phyloP scores from a whole-genome alignment of 2,329 filamentous ascomycete species.

The Ophiostoma angusticollis region DNA sequence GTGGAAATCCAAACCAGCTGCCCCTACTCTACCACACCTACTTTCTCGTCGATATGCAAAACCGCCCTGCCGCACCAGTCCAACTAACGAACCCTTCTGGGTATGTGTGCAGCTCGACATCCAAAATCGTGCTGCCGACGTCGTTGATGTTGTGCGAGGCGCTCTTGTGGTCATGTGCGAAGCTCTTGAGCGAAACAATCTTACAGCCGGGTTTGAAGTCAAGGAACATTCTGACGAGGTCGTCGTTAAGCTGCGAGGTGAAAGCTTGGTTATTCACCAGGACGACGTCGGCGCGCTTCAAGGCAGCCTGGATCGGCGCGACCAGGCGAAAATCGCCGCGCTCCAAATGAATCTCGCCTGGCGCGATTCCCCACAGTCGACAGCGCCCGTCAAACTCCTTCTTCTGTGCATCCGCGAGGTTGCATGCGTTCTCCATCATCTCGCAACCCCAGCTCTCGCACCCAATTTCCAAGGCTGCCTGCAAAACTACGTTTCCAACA shows the following conservation, averaged over 20 bases:
- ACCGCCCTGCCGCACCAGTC: conserved; percentile 72
- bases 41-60: conserved; percentile 79
- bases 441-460: conserved; percentile 96
- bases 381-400: conserved; percentile 76
- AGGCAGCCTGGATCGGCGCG: conserved; percentile 52
- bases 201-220: conserved; percentile 84
- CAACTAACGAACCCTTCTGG: conserved; percentile 75
- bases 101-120: conserved; percentile 52
- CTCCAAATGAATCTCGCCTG: conserved; percentile 68
- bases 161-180: conserved; percentile 69
- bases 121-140: conserved; percentile 68
- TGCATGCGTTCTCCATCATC: conserved; percentile 83
- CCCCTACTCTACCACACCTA: too few relatives aligned
- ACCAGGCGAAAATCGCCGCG: conserved; percentile 75
- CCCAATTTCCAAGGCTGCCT: conserved; percentile 84
- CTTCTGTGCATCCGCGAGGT: conserved; percentile 66
- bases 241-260: conserved; percentile 72
- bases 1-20: too few relatives aligned
- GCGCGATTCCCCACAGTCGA: conserved; percentile 73
- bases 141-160: conserved; percentile 66
- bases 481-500: conserved; percentile 88
- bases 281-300: conserved; percentile 84
- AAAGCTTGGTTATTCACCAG: conserved; percentile 98
- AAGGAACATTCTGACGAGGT: conserved; percentile 76
- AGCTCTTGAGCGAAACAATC: conserved; percentile 84